Evolutionary conservation across 352 stramenopile genomes (phyloP), one percentile per base, ranked within the genome.

Genomic region (Phytophthora hybrid): DNA sequence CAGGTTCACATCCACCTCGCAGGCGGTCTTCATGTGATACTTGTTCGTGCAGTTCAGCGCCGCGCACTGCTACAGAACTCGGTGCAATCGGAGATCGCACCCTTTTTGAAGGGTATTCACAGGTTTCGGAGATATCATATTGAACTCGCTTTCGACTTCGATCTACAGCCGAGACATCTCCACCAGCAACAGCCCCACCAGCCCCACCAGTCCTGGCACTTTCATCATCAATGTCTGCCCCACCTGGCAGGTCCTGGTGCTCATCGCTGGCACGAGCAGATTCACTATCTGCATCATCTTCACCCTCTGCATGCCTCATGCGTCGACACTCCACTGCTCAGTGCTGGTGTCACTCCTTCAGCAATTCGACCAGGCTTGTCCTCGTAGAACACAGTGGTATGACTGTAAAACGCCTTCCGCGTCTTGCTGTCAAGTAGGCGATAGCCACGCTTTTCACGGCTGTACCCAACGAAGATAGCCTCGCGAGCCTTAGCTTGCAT

Each of bases 371-470:
- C 59, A 19, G 59, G 21, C 44, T 65, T 65, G 21, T 55, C 14
- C 26, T 65, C 59, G n/a, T 65, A 65, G 46, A 65, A 65, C n/a
- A 56, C 26, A 32, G 18, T 26, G 18, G 59, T 65, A 46, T 65
- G 59, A n/a, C 59, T 65, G 29, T 41, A 63, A 18, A 46, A 64
- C 7, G 58, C 23, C 23, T 64, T 54, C 11, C 6, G n/a, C 16
- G 59, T 66, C 5, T 37, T 57, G 14, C 46, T 57, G 19, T 58
- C 41, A 18, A 66, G 44, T 26, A 58, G 18, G 3, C 59, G 41
- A 49, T 58, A 66, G 2, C 59, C 59, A 19, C 46, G 59, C 32
- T 49, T 66, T 11, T 56, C 59, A 32, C 46, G 59, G 18, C 14
- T 49, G 18, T 66, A 58, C 0, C 59, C 59, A 34, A 66, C 59